Evolutionary conservation across 1,284 basidiomycete genomes (phyloP), one percentile per base, ranked within the genome.

Genomic region (Sutorius eximius): DNA sequence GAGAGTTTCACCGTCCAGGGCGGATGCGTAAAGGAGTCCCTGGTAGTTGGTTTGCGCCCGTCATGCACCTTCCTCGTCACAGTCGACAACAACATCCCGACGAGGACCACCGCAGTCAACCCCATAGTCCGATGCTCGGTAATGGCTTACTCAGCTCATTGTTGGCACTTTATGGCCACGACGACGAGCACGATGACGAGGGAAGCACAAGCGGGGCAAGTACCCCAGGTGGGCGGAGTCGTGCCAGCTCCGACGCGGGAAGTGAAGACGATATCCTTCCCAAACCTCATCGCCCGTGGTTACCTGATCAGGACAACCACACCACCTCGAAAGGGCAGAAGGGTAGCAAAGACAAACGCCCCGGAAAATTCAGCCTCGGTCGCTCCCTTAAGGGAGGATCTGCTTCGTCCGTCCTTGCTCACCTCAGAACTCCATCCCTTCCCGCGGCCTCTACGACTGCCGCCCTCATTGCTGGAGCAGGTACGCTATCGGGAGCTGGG

Each of bases 381-480:
- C 61, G 56, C 13, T 59, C 70, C 3, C 6, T 55, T 1, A 66
- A 68, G 15, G 45, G 45, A 0, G 62, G 52, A 13, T 67, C 69
- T 15, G 53, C 68, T 18, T 63, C 68, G 12, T 68, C 67, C 11
- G 53, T 72, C 27, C 24, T 71, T 30, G 46, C 43, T 3, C 55
- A 65, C 34, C 41, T 63, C 37, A 59, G 50, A n/a, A n/a, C 56
- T 4, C 52, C 64, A 7, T 57, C 66, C 9, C 43, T 63, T 22
- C 63, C 66, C 5, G 42, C 51, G 5, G 50, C 61, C 0, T 44
- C 63, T 8, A 45, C 69, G 15, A 53, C 70, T 13, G 65, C 70
- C 0, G 70, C 85, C 3, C 76, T 91, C 32, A 79, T 91, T 34
- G 81, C 86, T 22, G 82, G 81, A 51, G 84, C 86, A 0, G 82